These are phyloP conservation scores for Warburgia ugandensis DNA, from an alignment of 164 flowering plant genomes.

Conservation along the genomic window DNA sequence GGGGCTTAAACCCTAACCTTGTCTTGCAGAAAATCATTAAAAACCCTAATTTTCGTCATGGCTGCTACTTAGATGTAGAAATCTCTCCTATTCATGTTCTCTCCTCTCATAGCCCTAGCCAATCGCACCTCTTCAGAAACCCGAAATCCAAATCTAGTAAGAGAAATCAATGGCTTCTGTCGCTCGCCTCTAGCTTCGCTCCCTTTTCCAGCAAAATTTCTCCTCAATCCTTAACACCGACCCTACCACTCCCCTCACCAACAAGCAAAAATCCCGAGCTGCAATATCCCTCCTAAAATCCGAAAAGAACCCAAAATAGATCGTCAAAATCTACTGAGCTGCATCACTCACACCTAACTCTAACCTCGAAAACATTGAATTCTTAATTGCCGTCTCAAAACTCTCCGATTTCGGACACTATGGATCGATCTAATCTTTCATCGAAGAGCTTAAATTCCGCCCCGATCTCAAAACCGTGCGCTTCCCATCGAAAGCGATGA, in stretches of 20 bases:
- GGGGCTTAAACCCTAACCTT: no score
- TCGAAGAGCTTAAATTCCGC: constrained; percentile 45
- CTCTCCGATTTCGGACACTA: constrained; percentile 39
- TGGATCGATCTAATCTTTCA: constrained; percentile 30
- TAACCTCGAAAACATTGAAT: constrained; percentile 62
- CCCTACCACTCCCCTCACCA: constrained; percentile 33
- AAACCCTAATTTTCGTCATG: no score
- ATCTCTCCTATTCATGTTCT: no score
- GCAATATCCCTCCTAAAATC: constrained; percentile 66
- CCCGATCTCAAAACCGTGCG: constrained; percentile 59
- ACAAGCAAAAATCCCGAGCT: constrained; percentile 46
- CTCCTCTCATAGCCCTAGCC: no score
- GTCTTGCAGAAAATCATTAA: no score
- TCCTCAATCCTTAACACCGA: constrained; percentile 8
- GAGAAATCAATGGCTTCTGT: not conserved
- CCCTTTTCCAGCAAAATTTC: not conserved
- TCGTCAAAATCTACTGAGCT: constrained; percentile 74
- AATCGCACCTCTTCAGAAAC: no score
- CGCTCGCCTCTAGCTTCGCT: not conserved
- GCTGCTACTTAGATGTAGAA: no score
- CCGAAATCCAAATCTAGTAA: no score
- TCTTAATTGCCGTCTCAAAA: constrained; percentile 54
- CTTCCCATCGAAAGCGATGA: constrained; percentile 39
- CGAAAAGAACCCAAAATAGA: constrained; percentile 55
- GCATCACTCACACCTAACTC: constrained; percentile 59